Base-by-base conservation (phyloP, 495 filamentous ascomycete genomes). In the Acidomyces sp. region DNA sequence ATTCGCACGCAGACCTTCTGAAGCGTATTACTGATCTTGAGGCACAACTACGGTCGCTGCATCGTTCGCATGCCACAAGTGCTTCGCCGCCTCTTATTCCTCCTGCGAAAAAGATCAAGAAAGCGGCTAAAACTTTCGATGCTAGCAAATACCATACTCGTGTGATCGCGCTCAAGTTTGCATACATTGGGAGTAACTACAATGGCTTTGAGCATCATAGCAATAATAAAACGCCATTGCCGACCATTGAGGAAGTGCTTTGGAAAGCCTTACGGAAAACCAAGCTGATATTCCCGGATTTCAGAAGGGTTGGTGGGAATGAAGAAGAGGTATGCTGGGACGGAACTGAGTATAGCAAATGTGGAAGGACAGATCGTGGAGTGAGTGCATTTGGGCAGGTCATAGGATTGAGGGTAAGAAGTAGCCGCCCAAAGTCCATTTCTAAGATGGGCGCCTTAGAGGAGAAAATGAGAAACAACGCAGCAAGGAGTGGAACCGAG, bases 341-440 rank as follows among this genome's bases (percentile, higher is more conserved):
- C 23, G 76, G 76, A 0, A 82, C 70, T 54, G 79, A 92, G 34
- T 97, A 95, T 59, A 82, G 82, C 1, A 97, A 96, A 57, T 93
- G 88, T 52, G 90, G 90, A 1, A 67, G 90, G 39, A 97, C 90
- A 12, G 90, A 97, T 55, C 70, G 71, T 39, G 90, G 90, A 17
- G 90, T 97, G 21, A 93, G 85, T 63, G 85, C 90, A 4, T 97
- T 96, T 66, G 92, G 90, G 3, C 90, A 97, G 63, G 90, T 97
- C 39, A 75, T 96, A 57, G 77, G 72, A 4, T 60, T 96, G 27
- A 64, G 79, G 34, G 74, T 97, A 17, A 72, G 90, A 51, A 93
- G 84, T 61, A 77, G 77, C 39, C 62, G 75, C 40, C 84, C 82
- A 5, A 38, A 45, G 26, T 53, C 57, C 3, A 55, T 13, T 13